phyloP scores from a whole-genome alignment of 1,284 basidiomycete species.

The Ceratobasidium sp. region DNA sequence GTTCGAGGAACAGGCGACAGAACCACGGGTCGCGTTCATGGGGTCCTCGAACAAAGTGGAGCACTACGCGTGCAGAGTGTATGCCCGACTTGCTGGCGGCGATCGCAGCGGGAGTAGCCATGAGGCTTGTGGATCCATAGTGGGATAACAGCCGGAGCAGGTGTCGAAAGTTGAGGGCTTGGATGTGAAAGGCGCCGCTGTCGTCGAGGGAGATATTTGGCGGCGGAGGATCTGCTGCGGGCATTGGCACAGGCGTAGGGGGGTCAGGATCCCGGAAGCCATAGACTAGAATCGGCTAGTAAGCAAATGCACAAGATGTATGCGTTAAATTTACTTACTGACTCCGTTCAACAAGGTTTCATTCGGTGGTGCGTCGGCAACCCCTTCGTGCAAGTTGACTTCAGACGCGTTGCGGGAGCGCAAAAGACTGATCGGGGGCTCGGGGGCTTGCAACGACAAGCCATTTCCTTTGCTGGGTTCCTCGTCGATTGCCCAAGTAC shows the following conservation, averaged over 20 bases:
- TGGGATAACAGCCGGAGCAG: conserved; percentile 36
- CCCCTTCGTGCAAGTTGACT: conserved; percentile 10
- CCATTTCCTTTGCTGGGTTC: conserved; percentile 6
- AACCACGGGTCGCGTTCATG: conserved; percentile 39
- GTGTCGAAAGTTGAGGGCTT: conserved; percentile 39
- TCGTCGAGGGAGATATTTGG: conserved; percentile 31
- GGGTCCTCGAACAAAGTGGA: conserved; percentile 30
- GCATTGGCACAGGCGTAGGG: conserved; percentile 27
- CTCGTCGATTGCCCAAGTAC: conserved; percentile 40
- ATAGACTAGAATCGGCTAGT: conserved; percentile 15
- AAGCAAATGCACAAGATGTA: conserved; percentile 8
- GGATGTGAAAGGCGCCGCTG: conserved; percentile 19
- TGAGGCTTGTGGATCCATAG: conserved; percentile 32
- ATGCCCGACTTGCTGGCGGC: conserved; percentile 35
- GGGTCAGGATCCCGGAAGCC: conserved; percentile 41
- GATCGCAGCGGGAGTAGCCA: conserved; percentile 37
- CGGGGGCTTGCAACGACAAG: conserved; percentile 13
- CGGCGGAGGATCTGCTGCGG: conserved; percentile 26
- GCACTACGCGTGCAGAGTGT: conserved; percentile 19
- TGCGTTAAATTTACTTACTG: conserved; percentile 18
- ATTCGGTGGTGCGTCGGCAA: conserved; percentile 14
- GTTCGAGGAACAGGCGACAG: conserved; percentile 37
- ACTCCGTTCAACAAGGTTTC: conserved; percentile 24
- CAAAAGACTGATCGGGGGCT: conserved; percentile 3
- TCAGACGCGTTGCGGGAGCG: conserved; percentile 25